Evolutionary conservation across 2,329 filamentous ascomycete genomes (phyloP), one percentile per base, ranked within the genome.

Genomic region (Pseudogymnoascus sp.): DNA sequence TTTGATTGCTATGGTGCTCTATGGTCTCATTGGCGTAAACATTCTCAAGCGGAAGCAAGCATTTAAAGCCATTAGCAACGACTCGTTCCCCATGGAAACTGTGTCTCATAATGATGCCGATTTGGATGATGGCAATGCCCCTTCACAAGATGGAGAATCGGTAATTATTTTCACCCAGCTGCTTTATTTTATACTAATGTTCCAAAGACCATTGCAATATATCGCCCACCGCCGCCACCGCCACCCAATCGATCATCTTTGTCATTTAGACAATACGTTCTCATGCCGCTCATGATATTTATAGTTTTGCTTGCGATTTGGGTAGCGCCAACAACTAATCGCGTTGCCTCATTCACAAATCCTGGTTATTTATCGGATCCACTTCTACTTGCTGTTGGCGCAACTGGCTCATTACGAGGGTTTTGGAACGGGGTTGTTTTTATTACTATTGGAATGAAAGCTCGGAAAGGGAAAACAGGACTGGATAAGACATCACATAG

Each of bases 271-370:
- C 73, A 75, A 60, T 75, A 74, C 60, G 67, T 75, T 11, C 67
- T 75, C 13, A 75, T 76, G 74, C 74, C 86, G 0, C 76, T 89
- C 50, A 78, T 88, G 15, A 88, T 89, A 77, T 89, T 89, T 72
- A 79, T 84, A 0, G 85, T 85, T 0, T 77, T 89, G 36, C 76
- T 88, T 35, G 81, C 88, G 39, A 87, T 86, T 2, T 89, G 86
- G 86, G 82, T 91, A 60, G 89, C 83, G 2, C 90, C 87, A 3
- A 88, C 85, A 40, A 80, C 86, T 63, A 92, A 93, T 71, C 81
- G 89, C 21, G 81, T 91, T 8, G 37, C 63, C 76, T 2, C 73
- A 78, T 1, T 79, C 77, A 11, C 80, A 84, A 39, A 77, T 79
- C 0, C 80, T 92, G 41, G 85, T 89, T 68, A 83, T 87, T 64